Base-by-base conservation (phyloP, 2,329 filamentous ascomycete species). In the Ceratocystis cubensis region DNA sequence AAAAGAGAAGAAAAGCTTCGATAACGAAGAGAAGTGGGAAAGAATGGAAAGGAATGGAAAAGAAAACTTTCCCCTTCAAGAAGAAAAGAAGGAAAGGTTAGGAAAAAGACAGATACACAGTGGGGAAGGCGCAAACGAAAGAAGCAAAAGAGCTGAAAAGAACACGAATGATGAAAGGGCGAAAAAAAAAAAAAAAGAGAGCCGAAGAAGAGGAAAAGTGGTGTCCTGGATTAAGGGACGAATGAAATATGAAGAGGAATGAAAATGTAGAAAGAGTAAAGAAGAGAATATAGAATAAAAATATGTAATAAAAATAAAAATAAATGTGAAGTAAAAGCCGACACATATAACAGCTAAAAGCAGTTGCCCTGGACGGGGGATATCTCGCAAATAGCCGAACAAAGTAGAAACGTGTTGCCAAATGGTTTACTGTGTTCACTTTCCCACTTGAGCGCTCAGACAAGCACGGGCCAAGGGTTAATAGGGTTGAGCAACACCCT, bases 351-450 rank as follows among this genome's bases (percentile, higher is more conserved):
- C 3, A 65, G 45, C 15, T 15, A 41, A 41, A 59, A 44, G 28
- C 22, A 44, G 59, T 22, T 62, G 37, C 59, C 59, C 20, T 45
- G n/a, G 3, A 22, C 37, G 37, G 37, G 37, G 13, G 7, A 20
- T 33, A 22, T 62, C 59, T 30, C 25, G n/a, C 59, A 37, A 44
- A 28, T 6, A 45, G 33, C 59, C 33, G 33, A 61, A 61, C 57
- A 61, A 61, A 22, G 6, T n/a, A 61, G 59, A 28, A 62, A 45
- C 59, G 56, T 59, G 56, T 62, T 62, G 28, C 45, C 20, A 64
- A 64, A 44, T 65, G 64, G 64, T 50, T 65, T 65, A 65, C 64
- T 65, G 64, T 65, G 64, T 65, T 65, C 64, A 65, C 64, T 65
- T 65, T 41, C 37, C 4, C 37, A 41, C 37, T 41, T 41, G 4